A percentile compares a stretch with the other conserved stretches of the same genome.
Conservation (phyloP, 2,329 filamentous ascomycete species). For the Cordyceps javanica region DNA sequence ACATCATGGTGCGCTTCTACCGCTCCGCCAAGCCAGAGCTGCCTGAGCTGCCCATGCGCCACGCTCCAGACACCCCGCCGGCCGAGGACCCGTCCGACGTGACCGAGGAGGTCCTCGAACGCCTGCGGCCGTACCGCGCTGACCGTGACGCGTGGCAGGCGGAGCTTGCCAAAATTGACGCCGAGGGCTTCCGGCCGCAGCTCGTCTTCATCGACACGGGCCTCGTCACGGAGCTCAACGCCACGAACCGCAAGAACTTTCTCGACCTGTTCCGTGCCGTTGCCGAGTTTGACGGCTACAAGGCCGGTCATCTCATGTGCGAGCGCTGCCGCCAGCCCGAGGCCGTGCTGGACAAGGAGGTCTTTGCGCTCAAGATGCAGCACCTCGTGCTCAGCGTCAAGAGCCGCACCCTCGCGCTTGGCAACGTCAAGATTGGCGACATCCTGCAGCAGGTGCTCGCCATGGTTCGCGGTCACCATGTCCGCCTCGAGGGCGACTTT, state of each 20-base stretch:
- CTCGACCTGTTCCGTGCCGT: slow-evolving; percentile 92
- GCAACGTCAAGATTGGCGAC: slow-evolving; percentile 93
- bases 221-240: slow-evolving; percentile 88
- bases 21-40: slow-evolving; percentile 69
- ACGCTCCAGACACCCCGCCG: slow-evolving; percentile 23
- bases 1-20: slow-evolving; percentile 99
- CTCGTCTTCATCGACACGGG: slow-evolving; percentile 97
- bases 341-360: slow-evolving; percentile 78
- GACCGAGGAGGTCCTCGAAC: slow-evolving; percentile 77
- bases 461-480: slow-evolving; percentile 91
- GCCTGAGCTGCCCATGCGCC: slow-evolving; percentile 21
- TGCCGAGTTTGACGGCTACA: slow-evolving; percentile 95
- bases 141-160: slow-evolving; percentile 65
- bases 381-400: slow-evolving; percentile 90
- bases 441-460: slow-evolving; percentile 82
- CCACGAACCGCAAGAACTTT: slow-evolving; percentile 81
- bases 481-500: slow-evolving; percentile 92
- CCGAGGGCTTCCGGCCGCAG: slow-evolving; percentile 86
- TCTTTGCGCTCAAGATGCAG: slow-evolving; percentile 95
- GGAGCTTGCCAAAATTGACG: slow-evolving; percentile 70
- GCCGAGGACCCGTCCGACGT: slow-evolving; percentile 60
- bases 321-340: slow-evolving; percentile 90
- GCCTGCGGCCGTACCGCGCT: slow-evolving; percentile 65
- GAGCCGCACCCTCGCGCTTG: slow-evolving; percentile 80
- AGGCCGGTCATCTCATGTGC: slow-evolving; percentile 91